These are phyloP conservation scores for Geotrichum carabidarum DNA, from an alignment of 1,139 yeast genomes.

Conservation along the genomic window DNA sequence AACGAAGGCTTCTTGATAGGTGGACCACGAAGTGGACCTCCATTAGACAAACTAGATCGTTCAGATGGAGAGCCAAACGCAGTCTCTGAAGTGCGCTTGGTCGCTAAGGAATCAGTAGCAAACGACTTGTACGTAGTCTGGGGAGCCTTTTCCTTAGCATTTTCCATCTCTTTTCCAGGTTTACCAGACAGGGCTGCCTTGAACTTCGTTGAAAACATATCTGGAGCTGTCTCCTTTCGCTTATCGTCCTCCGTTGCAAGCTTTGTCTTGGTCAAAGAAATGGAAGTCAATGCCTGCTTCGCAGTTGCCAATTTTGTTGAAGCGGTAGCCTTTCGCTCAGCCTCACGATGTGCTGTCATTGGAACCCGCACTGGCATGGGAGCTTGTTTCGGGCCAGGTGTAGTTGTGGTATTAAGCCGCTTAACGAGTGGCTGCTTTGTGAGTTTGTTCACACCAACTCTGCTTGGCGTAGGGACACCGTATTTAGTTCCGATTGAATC, in stretches of 20 bases:
- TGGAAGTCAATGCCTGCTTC: slow-evolving; percentile 5
- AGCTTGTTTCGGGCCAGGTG: slow-evolving; percentile 5
- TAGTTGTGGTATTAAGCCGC: slow-evolving; percentile 1
- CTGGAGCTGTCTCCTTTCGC: slow-evolving; percentile 1
- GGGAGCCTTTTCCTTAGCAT: background rate
- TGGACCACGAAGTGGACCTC: background rate
- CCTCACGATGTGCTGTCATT: slow-evolving; percentile 3
- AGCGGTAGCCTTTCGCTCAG: background rate
- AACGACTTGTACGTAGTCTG: background rate
- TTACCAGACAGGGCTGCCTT: slow-evolving; percentile 2
- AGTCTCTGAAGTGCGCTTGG: slow-evolving; percentile 21
- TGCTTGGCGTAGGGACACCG: slow-evolving; percentile 7
- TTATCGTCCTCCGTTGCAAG: background rate
- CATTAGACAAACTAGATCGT: background rate
- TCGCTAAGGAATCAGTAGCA: background rate
- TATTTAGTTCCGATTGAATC: slow-evolving; percentile 1
- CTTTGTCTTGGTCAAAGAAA: slow-evolving; percentile 1
- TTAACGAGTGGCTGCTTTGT: slow-evolving; percentile 6
- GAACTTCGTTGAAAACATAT: slow-evolving; percentile 1
- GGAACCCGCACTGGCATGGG: slow-evolving; percentile 5
- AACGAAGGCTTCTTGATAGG: slow-evolving; percentile 17
- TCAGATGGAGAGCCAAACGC: slow-evolving; percentile 12
- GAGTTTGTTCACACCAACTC: slow-evolving; percentile 2
- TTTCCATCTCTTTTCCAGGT: background rate
- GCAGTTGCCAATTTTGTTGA: background rate